Conservation (phyloP, 2,329 filamentous ascomycete species). For the Pestalotiopsis fici region DNA sequence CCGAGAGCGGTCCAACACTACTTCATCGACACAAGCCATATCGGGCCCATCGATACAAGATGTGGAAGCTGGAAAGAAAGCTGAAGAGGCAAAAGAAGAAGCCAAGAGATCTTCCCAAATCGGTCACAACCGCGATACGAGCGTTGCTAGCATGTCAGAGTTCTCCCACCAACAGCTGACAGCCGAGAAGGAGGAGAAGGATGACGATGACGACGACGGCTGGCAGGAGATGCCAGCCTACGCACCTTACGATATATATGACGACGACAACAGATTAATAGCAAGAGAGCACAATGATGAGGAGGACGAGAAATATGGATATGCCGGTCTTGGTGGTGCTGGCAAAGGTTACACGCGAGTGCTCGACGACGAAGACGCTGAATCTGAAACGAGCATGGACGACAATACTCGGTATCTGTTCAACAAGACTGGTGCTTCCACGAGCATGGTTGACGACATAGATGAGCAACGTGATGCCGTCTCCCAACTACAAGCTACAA, state of each 20-base stretch:
- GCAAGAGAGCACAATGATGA: slow-evolving; percentile 76
- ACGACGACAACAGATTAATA: slow-evolving; percentile 86
- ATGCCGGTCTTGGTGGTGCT: slow-evolving; percentile 80
- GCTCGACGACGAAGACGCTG: slow-evolving; percentile 90
- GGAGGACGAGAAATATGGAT: slow-evolving; percentile 67
- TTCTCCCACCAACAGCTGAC: slow-evolving; percentile 87
- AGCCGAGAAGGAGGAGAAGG: slow-evolving; percentile 53
- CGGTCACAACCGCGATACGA: slow-evolving; percentile 38
- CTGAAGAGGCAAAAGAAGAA: slow-evolving; percentile 17
- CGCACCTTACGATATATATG: slow-evolving; percentile 91
- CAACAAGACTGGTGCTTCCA: slow-evolving; percentile 63
- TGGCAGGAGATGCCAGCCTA: slow-evolving; percentile 97
- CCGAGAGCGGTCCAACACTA: slow-evolving; percentile 17
- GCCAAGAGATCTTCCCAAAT: slow-evolving; percentile 19
- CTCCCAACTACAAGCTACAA: slow-evolving; percentile 92
- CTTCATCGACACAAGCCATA: slow-evolving; percentile 22
- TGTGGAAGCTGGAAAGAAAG: slow-evolving; percentile 27
- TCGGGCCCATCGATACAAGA: slow-evolving; percentile 30
- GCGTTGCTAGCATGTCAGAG: slow-evolving; percentile 64
- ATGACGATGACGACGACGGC: slow-evolving; percentile 63
- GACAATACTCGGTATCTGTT: slow-evolving; percentile 97
- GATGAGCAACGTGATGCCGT: slow-evolving; percentile 87
- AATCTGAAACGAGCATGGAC: slow-evolving; percentile 94
- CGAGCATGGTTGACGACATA: slow-evolving; percentile 64
- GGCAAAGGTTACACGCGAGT: slow-evolving; percentile 95